A percentile compares a stretch with the other conserved stretches of the same genome.
These are phyloP conservation scores for Stagonosporopsis tanaceti DNA, from an alignment of 2,329 filamentous ascomycete species.

Conservation along the genomic window DNA sequence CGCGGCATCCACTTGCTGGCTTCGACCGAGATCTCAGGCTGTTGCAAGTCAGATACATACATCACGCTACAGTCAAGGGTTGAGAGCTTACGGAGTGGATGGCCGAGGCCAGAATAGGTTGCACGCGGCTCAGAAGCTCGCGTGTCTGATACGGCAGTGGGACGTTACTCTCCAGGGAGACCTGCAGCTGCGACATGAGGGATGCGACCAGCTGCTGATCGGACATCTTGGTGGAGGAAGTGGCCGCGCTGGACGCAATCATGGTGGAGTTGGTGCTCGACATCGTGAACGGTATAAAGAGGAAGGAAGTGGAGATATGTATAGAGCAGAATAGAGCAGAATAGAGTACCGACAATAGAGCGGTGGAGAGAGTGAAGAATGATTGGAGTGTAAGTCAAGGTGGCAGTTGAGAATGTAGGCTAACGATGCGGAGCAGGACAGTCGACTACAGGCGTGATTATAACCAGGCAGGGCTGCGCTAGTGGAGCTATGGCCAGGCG, in stretches of 20 bases:
- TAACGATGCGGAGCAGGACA: background rate
- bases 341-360: background rate
- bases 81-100: background rate
- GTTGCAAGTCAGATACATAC: background rate
- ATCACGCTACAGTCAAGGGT: background rate
- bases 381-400: background rate
- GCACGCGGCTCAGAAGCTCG: background rate
- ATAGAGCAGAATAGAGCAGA: background rate
- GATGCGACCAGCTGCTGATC: background rate
- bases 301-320: background rate
- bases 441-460: background rate
- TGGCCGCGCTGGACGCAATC: too few relatives aligned
- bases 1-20: background rate
- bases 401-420: background rate
- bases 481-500: background rate
- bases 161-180: background rate
- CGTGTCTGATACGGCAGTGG: background rate
- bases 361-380: background rate
- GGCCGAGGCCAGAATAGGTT: background rate
- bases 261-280: background rate
- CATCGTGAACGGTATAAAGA: background rate
- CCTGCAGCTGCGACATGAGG: background rate
- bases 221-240: background rate
- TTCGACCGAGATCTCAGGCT: background rate
- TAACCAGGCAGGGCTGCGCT: background rate